Evolutionary conservation across 208 protist genomes (phyloP), one percentile per base, ranked within the genome.

Genomic region (Balamuthia mandrillaris): DNA sequence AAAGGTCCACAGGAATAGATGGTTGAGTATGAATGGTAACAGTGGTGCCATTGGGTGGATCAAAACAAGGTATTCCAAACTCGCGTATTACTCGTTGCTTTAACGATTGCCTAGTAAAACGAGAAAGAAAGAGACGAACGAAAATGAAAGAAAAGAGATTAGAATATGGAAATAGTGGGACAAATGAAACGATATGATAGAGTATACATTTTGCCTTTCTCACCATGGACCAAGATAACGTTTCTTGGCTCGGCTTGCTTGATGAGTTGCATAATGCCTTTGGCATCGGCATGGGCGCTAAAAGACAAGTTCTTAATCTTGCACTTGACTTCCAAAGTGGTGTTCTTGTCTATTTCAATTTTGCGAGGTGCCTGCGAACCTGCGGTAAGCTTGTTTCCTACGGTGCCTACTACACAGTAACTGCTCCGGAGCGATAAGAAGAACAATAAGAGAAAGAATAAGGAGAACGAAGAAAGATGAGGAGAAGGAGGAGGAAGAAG

Each of bases 351-450:
- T 27, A 96, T 92, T 42, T 94, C 92, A 1, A 95, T 77, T 45
- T 92, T 65, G 47, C 27, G 35, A 10, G 33, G 9, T 37, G 35
- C 51, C 49, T 66, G 81, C 27, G 18, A 70, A 72, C 54, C 66
- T 1, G 60, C 49, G 1, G 82, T 41, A 10, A 97, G 51, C 70
- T 94, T 94, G 75, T 94, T 79, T 47, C 95, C 96, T 14, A 97
- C 89, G 0, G 96, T 98, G 31, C 94, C 95, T 35, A 87, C 90
- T 0, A 96, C 95, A 89, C 96, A 98, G 85, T 97, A 98, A n/a
- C n/a, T n/a, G n/a, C n/a, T n/a, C n/a, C n/a, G n/a, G n/a, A n/a
- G n/a, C n/a, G n/a, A n/a, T n/a, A n/a, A n/a, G n/a, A n/a, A n/a
- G n/a, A n/a, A n/a, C n/a, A n/a, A n/a, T n/a, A n/a, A n/a, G n/a